A percentile compares a stretch with the other conserved stretches of the same genome.
These are phyloP conservation scores for Echites panduratus DNA, from an alignment of 257 asterid species.

Conservation along the genomic window DNA sequence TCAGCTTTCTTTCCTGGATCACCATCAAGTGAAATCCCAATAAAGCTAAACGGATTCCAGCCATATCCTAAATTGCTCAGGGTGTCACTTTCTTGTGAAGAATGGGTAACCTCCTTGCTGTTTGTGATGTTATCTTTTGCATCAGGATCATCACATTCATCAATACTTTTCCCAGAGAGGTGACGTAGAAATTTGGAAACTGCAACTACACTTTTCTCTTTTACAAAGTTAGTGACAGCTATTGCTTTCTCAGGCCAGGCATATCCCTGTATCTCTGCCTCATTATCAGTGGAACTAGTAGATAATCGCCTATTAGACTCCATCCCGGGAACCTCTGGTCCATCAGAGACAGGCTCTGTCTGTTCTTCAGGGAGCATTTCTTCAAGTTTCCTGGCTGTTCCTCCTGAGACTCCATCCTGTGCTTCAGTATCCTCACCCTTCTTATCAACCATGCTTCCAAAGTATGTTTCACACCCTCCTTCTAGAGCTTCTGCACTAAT, in stretches of 20 bases:
- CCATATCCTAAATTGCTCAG: constrained; percentile 32
- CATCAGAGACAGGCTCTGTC: constrained; percentile 68
- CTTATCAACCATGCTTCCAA: constrained; percentile 13
- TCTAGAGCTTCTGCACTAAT: constrained; percentile 24
- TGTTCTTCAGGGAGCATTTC: constrained; percentile 41
- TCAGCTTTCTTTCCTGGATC: constrained; percentile 36
- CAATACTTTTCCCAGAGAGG: constrained; percentile 65
- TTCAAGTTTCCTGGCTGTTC: constrained; percentile 23
- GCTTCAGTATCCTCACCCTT: constrained; percentile 4
- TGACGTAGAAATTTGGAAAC: constrained; percentile 65
- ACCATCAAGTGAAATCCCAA: constrained; percentile 45
- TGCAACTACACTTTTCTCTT: constrained; percentile 67
- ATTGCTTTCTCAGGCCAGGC: constrained; percentile 86
- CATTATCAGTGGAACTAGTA: constrained; percentile 26
- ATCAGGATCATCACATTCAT: constrained; percentile 35
- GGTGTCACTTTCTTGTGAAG: constrained; percentile 33
- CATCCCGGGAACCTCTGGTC: constrained; percentile 51
- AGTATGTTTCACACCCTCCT: constrained; percentile 19
- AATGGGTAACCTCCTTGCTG: constrained; percentile 20
- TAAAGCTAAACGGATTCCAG: constrained; percentile 68
- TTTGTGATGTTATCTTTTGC: constrained; percentile 27
- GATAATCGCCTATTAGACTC: constrained; percentile 38
- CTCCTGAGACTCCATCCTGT: constrained; percentile 19
- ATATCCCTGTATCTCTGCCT: constrained; percentile 41
- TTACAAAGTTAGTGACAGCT: constrained; percentile 60